A percentile compares a stretch with the other conserved stretches of the same genome.
Conservation (phyloP, 257 asterid species). For the Solanum gandarillasii region DNA sequence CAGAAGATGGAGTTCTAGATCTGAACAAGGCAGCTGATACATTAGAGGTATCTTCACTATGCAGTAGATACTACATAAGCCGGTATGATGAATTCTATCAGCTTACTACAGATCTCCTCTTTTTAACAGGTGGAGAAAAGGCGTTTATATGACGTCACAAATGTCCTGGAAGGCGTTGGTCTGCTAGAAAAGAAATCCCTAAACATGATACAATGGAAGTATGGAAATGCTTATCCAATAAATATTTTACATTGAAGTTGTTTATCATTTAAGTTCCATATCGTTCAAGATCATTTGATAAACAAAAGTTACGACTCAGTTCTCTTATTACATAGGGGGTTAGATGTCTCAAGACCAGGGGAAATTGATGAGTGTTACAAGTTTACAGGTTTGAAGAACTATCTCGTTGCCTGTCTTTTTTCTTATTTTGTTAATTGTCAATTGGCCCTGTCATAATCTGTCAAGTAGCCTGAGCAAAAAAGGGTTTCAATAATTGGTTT, state of each 20-base stretch:
- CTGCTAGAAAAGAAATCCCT: conserved; percentile 84
- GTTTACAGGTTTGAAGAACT: conserved; percentile 51
- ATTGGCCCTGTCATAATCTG: not conserved
- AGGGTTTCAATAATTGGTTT: not conserved
- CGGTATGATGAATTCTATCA: conserved; percentile 1
- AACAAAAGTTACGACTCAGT: conserved; percentile 11
- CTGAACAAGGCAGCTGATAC: conserved; percentile 87
- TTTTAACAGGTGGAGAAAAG: conserved; percentile 86
- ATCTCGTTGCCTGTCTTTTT: not conserved
- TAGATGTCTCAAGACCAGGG: conserved; percentile 72
- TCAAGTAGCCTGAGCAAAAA: not conserved
- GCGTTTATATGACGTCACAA: conserved; percentile 91
- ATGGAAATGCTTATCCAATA: conserved; percentile 19
- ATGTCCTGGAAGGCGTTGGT: conserved; percentile 93
- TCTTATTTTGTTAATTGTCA: not conserved
- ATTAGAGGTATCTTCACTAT: conserved; percentile 45
- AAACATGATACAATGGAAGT: conserved; percentile 97
- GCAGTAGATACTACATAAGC: conserved; percentile 3
- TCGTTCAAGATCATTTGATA: conserved; percentile 3
- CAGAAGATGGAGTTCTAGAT: conserved; percentile 95
- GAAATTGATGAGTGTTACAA: conserved; percentile 54
- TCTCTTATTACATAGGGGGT: conserved; percentile 46
- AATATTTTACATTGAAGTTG: not conserved
- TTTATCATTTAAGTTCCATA: not conserved
- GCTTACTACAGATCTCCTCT: conserved; percentile 30